A percentile compares a stretch with the other conserved stretches of the same genome.
phyloP scores from a whole-genome alignment of 306 rosid species.

The Acacia melanoxylon region DNA sequence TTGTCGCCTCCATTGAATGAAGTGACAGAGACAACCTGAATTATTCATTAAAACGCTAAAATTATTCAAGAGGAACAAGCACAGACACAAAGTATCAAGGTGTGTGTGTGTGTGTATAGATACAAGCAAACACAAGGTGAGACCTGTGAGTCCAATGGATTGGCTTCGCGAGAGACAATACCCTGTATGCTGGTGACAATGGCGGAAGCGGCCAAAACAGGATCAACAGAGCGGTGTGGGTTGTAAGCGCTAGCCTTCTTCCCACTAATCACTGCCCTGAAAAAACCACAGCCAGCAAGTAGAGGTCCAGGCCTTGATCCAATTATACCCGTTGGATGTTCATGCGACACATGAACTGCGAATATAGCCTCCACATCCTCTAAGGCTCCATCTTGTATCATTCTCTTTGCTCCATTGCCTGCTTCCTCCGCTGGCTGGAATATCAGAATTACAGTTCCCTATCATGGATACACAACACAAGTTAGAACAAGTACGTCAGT shows the following conservation, averaged over 20 bases:
- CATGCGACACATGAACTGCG: constrained; percentile 88
- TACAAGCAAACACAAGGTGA: not conserved
- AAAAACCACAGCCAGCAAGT: constrained; percentile 94
- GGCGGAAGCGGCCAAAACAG: constrained; percentile 84
- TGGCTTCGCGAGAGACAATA: constrained; percentile 89
- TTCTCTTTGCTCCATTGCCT: constrained; percentile 89
- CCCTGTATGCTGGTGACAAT: constrained; percentile 92
- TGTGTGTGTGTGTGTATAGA: not conserved
- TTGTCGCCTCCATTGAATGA: constrained; percentile 76
- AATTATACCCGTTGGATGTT: constrained; percentile 71
- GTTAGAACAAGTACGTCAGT: not conserved
- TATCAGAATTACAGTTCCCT: constrained; percentile 89
- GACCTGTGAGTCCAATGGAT: constrained; percentile 92
- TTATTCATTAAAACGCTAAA: not conserved
- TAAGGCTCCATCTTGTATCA: constrained; percentile 88
- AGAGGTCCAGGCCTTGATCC: constrained; percentile 92
- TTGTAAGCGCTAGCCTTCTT: constrained; percentile 43
- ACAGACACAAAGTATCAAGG: not conserved
- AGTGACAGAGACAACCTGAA: constrained; percentile 86
- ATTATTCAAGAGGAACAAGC: constrained; percentile 6
- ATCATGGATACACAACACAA: constrained; percentile 12
- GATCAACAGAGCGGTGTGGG: constrained; percentile 66
- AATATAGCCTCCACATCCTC: constrained; percentile 90
- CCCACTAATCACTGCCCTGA: constrained; percentile 74
- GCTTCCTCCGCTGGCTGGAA: constrained; percentile 99